These are phyloP conservation scores for Flaveria linearis DNA, from an alignment of 129 eudicot genomes.

Conservation along the genomic window DNA sequence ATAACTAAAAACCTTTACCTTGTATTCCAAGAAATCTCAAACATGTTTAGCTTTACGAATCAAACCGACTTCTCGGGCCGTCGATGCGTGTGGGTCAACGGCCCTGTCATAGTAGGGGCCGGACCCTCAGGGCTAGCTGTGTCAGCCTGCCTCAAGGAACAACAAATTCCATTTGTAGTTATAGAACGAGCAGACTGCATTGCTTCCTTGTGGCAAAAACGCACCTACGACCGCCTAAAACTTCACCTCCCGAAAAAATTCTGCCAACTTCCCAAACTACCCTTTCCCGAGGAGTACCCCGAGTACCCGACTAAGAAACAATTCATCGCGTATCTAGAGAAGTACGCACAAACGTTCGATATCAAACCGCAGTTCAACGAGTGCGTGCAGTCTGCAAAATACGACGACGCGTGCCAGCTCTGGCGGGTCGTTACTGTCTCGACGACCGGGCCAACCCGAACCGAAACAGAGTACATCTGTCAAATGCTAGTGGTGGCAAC, in stretches of 20 bases:
- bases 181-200: constrained; percentile 76
- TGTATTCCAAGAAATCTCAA: constrained; percentile 14
- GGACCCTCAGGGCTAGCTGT: constrained; percentile 92
- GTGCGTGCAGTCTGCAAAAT: constrained; percentile 70
- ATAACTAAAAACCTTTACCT: constrained; percentile 15
- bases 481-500: constrained; percentile 97
- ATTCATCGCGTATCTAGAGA: constrained; percentile 72
- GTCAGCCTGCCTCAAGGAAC: constrained; percentile 75
- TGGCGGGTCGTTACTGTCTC: constrained; percentile 66
- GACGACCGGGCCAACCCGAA: constrained; percentile 31
- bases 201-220: constrained; percentile 86
- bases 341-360: constrained; percentile 60
- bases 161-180: constrained; percentile 71
- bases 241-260: constrained; percentile 90
- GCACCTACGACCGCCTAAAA: constrained; percentile 76
- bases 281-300: constrained; percentile 79
- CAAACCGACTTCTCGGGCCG: constrained; percentile 39
- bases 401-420: constrained; percentile 61
- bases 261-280: constrained; percentile 76
- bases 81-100: constrained; percentile 92
- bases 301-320: constrained; percentile 77
- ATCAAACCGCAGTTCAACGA: constrained; percentile 80
- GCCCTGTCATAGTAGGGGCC: constrained; percentile 92
- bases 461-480: constrained; percentile 81
- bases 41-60: constrained; percentile 55